Evolutionary conservation across 2,329 filamentous ascomycete genomes (phyloP), one percentile per base, ranked within the genome.

Genomic region (Anisogramma anomala): DNA sequence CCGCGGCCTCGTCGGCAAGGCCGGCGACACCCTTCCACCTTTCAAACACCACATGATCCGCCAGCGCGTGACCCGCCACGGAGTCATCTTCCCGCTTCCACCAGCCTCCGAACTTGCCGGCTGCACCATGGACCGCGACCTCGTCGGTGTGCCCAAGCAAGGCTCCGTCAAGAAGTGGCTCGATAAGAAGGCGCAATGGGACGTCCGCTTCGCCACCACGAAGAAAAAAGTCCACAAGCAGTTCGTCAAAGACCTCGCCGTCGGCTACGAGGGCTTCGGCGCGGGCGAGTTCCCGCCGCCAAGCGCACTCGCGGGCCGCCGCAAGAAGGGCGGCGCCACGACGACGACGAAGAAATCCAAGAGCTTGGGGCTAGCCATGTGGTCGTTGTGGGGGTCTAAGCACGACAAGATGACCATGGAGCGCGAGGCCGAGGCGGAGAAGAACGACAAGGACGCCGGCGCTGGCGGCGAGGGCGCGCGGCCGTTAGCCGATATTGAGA

Each of bases 21-120:
- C 88, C 2, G 88, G 88, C 1, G 87, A 94, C 52, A 74, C 84
- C 3, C 63, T 95, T 1, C 89, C 87, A 0, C 63, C 71, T 0
- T 96, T 95, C 59, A 71, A 76, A 39, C 69, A 82, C 45, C 80
- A 93, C 58, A 95, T 96, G 88, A 88, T 98, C 47, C 81, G 91
- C 7, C 87, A 98, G 58, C 71, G 82, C 20, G 79, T 96, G 15
- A 83, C 84, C 46, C 71, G 82, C 2, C 77, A 89, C 54, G 91
- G 91, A 4, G 69, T 72, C 10, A 79, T 88, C 17, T 77, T 79
- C 44, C 71, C 77, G 0, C 68, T 98, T 4, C 69, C 75, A 0
- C 68, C 77, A 0, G 69, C 77, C 15, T 64, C 70, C 0, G 74
- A 84, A 3, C 68, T 94, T 1, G 68, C 74, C 0, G 83, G 50